Conservation (phyloP, 108 stramenopile species). For the Fragilaria crotonensis region DNA sequence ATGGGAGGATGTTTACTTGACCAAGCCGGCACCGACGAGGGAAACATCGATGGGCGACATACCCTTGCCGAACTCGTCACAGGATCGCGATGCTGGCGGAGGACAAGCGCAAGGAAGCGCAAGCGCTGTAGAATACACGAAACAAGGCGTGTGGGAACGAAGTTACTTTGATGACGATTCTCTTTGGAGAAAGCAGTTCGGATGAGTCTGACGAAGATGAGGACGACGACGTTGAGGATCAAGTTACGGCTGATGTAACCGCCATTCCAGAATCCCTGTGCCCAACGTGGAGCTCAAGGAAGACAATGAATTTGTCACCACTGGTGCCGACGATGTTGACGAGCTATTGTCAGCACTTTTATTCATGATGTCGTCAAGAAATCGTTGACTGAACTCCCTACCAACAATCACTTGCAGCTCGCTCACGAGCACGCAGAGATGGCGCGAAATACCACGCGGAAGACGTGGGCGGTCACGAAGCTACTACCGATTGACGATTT, state of each 20-base stretch:
- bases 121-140: background rate
- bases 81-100: background rate
- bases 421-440: constrained; percentile 20
- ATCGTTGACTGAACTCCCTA: no score
- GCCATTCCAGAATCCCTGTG: background rate
- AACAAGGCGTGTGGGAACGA: constrained; percentile 28
- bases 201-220: constrained; percentile 29
- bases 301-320: background rate
- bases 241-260: background rate
- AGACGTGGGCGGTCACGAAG: constrained; percentile 78
- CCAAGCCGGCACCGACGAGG: constrained; percentile 2
- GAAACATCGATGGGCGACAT: background rate
- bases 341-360: constrained; percentile 42
- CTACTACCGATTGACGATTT: constrained; percentile 57
- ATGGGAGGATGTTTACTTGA: constrained; percentile 50
- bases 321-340: constrained; percentile 34
- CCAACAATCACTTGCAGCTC: constrained; percentile 33
- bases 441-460: constrained; percentile 36
- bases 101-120: background rate
- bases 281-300: background rate
- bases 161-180: constrained; percentile 79
- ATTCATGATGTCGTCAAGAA: constrained; percentile 16
- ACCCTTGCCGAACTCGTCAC: background rate
- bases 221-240: constrained; percentile 19
- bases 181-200: constrained; percentile 50